Percentiles rank a stretch among this genome's conserved stretches.
phyloP scores from a whole-genome alignment of 176 grass and related monocot genomes.

The Oryza longistaminata region DNA sequence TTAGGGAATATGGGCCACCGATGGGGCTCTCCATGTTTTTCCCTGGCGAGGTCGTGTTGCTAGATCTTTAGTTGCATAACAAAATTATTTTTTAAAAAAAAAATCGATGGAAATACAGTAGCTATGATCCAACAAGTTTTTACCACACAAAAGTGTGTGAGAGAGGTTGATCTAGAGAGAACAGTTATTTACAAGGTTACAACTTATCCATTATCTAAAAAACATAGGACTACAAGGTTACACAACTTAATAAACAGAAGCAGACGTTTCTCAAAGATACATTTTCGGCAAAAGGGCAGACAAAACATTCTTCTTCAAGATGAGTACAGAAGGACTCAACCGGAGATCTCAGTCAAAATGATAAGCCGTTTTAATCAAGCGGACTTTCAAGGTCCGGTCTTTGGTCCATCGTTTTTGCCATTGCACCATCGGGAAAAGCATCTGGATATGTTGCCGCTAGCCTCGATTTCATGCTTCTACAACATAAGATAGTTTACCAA shows the following conservation, averaged over 20 bases:
- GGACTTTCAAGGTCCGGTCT: conserved; percentile 87
- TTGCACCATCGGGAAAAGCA: conserved; percentile 72
- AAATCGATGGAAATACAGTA: not conserved
- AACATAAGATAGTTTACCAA: conserved; percentile 4
- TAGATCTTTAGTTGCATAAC: not conserved
- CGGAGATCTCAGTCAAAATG: not conserved
- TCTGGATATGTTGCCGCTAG: conserved; percentile 84
- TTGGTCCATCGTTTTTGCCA: conserved; percentile 60
- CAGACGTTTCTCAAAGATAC: not conserved
- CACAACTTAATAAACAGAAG: not conserved
- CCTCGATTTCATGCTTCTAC: conserved; percentile 78
- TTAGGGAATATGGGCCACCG: too few relatives aligned
- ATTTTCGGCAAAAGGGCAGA: not conserved
- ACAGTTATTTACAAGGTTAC: conserved; percentile 6
- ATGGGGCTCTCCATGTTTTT: too few relatives aligned
- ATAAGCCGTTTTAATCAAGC: conserved; percentile 30
- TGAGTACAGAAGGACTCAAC: not conserved
- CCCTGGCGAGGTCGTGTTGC: too few relatives aligned
- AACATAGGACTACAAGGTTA: not conserved
- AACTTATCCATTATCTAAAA: too few relatives aligned
- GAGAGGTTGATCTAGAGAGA: not conserved
- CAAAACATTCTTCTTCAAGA: not conserved
- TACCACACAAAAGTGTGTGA: not conserved
- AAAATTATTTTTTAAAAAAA: not conserved
- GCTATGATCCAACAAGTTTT: not conserved